phyloP scores from a whole-genome alignment of 2,329 filamentous ascomycete species.

The Phyllosticta citriasiana region DNA sequence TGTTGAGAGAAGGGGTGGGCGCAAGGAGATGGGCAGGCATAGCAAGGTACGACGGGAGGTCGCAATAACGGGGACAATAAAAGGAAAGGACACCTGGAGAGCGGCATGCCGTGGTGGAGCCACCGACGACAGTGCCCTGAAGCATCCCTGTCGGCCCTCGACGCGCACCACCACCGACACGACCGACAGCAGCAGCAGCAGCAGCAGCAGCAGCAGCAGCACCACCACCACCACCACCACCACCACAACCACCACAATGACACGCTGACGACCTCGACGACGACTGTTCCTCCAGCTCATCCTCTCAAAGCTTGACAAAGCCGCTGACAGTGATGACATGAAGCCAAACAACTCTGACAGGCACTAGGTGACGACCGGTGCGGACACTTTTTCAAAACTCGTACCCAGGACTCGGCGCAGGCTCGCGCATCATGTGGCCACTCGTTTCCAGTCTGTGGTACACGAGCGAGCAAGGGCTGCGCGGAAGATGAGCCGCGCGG shows the following conservation, averaged over 20 bases:
- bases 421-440: background rate
- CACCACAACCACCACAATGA: background rate
- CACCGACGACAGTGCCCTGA: background rate
- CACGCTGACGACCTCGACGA: background rate
- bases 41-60: background rate
- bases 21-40: slow-evolving; percentile 5
- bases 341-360: no score
- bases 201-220: no score
- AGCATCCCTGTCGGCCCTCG: background rate
- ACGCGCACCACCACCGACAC: background rate
- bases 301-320: no score
- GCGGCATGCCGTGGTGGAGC: background rate
- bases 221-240: background rate
- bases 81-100: slow-evolving; percentile 7
- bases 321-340: no score
- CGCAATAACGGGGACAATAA: background rate
- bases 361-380: no score
- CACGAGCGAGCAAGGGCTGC: background rate
- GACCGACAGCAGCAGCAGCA: no score
- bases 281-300: no score
- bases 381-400: no score
- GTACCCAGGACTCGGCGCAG: background rate
- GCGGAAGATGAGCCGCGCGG: background rate
- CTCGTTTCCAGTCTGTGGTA: background rate
- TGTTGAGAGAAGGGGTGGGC: background rate